These are phyloP conservation scores for Ceriops tagal DNA, from an alignment of 345 rosid species.

Conservation along the genomic window DNA sequence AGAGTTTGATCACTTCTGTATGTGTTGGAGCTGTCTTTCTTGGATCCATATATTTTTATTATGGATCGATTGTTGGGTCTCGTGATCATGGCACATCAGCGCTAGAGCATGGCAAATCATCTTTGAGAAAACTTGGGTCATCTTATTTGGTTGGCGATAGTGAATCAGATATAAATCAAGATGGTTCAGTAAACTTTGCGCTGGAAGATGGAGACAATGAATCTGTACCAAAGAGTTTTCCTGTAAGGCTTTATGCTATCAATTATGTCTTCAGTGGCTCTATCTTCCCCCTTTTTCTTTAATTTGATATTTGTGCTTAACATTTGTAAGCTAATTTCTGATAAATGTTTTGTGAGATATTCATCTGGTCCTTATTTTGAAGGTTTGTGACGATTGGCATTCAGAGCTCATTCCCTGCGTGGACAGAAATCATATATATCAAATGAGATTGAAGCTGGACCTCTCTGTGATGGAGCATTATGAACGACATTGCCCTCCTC, in stretches of 20 bases:
- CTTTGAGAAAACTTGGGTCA: conserved; percentile 75
- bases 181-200: conserved; percentile 45
- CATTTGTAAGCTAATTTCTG: conserved; percentile 3
- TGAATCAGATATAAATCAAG: conserved; percentile 56
- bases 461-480: conserved; percentile 96
- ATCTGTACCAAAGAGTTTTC: conserved; percentile 61
- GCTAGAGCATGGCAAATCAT: conserved; percentile 65
- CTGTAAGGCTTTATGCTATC: conserved; percentile 49
- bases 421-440: conserved; percentile 86
- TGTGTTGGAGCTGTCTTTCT: conserved; percentile 53
- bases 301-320: conserved; percentile 8
- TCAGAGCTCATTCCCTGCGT: conserved; percentile 95
- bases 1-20: conserved; percentile 56
- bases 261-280: background rate
- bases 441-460: conserved; percentile 92
- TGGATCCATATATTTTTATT: conserved; percentile 65
- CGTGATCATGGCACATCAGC: conserved; percentile 60
- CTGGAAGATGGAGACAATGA: conserved; percentile 48
- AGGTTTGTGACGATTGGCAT: conserved; percentile 97
- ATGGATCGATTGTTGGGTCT: conserved; percentile 67
- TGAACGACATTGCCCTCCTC: conserved; percentile 94
- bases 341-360: background rate
- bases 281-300: conserved; percentile 12
- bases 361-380: conserved; percentile 15
- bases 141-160: conserved; percentile 80